Conservation (phyloP, 176 grass and related monocot genomes). For the Aechmea fasciata region DNA sequence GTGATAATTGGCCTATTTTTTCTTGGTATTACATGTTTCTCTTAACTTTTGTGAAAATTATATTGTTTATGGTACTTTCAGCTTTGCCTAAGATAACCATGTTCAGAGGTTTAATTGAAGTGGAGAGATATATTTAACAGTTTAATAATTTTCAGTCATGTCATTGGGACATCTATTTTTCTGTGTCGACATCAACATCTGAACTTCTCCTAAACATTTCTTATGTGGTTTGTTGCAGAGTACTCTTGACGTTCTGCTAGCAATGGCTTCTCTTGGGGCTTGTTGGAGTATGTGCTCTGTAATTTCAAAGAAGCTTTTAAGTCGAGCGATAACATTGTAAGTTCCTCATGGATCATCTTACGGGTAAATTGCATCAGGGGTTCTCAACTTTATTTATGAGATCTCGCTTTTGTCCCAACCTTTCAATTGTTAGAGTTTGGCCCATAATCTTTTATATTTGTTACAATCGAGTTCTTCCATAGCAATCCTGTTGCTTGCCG, state of each 20-base stretch:
- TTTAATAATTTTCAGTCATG: neutral
- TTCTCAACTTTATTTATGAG: no score
- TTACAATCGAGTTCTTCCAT: no score
- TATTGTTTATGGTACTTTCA: neutral
- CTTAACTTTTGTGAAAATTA: neutral
- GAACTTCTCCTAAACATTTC: conserved; percentile 17
- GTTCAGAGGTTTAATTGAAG: neutral
- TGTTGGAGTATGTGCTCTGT: conserved; percentile 54
- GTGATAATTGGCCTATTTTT: neutral
- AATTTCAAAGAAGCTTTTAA: conserved; percentile 12
- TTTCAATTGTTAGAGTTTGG: no score
- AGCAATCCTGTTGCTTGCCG: no score
- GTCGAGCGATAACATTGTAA: conserved; percentile 18
- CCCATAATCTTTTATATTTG: no score
- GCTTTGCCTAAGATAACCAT: neutral
- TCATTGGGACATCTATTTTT: neutral
- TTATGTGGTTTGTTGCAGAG: conserved; percentile 48
- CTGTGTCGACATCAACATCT: neutral
- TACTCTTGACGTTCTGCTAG: conserved; percentile 70
- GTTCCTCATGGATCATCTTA: neutral
- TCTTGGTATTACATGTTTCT: neutral
- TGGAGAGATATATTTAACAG: no score
- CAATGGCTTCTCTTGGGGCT: conserved; percentile 37
- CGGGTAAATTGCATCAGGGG: no score
- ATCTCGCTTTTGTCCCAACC: no score